A percentile compares a stretch with the other conserved stretches of the same genome.
These are phyloP conservation scores for Penicillium sclerotiorum DNA, from an alignment of 2,329 filamentous ascomycete species.

Conservation along the genomic window DNA sequence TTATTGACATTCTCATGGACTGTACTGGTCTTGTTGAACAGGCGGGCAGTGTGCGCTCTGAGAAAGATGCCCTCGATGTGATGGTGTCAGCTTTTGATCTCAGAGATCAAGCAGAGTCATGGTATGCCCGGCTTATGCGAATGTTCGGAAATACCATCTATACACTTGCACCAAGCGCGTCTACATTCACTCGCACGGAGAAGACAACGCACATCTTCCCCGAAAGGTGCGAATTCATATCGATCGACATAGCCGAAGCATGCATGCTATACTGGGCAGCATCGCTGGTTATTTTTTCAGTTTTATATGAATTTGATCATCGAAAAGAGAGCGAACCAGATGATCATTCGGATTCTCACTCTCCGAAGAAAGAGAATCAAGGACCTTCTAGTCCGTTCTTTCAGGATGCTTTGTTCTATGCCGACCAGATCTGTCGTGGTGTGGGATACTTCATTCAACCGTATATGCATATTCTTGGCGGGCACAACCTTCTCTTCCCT, in stretches of 20 bases:
- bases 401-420: conserved; percentile 6
- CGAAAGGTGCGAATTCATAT: conserved; percentile 9
- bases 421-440: conserved; percentile 17
- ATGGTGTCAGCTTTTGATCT: conserved; percentile 4
- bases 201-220: conserved; percentile 3
- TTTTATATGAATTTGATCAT: conserved; percentile 10
- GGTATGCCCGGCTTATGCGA: conserved; percentile 8
- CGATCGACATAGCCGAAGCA: conserved; percentile 15
- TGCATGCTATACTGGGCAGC: conserved; percentile 18
- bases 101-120: conserved; percentile 4
- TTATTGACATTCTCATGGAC: conserved; percentile 18
- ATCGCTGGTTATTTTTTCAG: conserved; percentile 13
- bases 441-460: conserved; percentile 19
- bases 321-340: background rate
- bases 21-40: conserved; percentile 14
- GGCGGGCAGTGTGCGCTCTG: background rate
- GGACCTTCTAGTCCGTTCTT: background rate
- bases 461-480: conserved; percentile 19
- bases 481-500: conserved; percentile 16
- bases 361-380: background rate
- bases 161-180: background rate
- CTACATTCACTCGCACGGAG: background rate
- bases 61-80: conserved; percentile 2
- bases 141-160: conserved; percentile 5
- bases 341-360: background rate